Evolutionary conservation across 352 stramenopile genomes (phyloP).

Genomic region (Peronospora tabacina): DNA sequence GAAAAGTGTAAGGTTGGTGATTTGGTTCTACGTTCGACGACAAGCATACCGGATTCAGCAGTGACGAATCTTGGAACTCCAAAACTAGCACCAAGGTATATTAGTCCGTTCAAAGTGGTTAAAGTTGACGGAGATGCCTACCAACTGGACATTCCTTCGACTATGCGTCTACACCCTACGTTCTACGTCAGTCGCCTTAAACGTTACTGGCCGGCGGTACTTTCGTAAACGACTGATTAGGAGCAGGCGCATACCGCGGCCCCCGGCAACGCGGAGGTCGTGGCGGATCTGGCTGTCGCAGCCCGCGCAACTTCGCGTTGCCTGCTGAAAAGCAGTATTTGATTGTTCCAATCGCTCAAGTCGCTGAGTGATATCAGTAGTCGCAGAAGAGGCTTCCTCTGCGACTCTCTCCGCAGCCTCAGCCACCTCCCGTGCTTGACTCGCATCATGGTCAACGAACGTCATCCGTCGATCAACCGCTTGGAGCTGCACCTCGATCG

Average conservation of each 20-base stretch:
- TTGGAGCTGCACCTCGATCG: not conserved
- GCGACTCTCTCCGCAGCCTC: not conserved
- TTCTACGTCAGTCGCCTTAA: constrained; percentile 29
- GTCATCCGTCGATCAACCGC: not conserved
- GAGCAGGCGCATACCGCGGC: no score
- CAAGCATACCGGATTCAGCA: not conserved
- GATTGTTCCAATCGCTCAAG: no score
- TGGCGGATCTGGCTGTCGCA: no score
- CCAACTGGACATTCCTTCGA: not conserved
- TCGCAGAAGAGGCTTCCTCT: no score
- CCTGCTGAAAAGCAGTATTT: no score
- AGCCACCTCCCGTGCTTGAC: not conserved
- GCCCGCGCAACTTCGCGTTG: no score
- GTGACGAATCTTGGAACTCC: not conserved
- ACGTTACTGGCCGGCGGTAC: constrained; percentile 6
- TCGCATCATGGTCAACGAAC: not conserved
- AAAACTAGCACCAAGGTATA: constrained; percentile 1
- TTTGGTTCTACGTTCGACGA: no score
- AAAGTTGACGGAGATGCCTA: not conserved
- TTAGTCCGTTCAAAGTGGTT: not conserved
- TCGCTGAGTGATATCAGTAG: no score
- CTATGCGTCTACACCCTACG: constrained; percentile 18
- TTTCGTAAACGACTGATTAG: no score
- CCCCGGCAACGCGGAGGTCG: no score
- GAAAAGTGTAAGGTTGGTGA: no score